Conservation (phyloP, 108 stramenopile species). For the Nitzschia putrida region DNA sequence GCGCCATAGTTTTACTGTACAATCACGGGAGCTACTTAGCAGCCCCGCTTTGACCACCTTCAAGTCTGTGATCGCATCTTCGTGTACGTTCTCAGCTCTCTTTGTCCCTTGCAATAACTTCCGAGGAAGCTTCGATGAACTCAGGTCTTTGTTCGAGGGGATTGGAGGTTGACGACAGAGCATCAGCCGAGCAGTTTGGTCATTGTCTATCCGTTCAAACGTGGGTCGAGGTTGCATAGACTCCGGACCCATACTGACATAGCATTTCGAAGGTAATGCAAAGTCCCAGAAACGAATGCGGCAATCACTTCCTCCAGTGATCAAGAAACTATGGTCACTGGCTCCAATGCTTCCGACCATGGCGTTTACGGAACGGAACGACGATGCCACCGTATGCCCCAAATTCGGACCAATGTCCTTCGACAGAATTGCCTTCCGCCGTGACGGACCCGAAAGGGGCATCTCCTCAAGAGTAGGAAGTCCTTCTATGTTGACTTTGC, state of each 20-base stretch:
- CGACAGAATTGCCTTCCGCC: conserved; percentile 30
- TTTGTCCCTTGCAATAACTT: conserved; percentile 45
- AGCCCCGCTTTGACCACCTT: conserved; percentile 62
- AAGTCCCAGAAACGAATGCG: conserved; percentile 92
- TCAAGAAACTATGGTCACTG: conserved; percentile 68
- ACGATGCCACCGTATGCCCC: conserved; percentile 4
- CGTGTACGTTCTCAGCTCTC: conserved; percentile 45
- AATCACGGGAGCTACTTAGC: conserved; percentile 70
- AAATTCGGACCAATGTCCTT: conserved; percentile 13
- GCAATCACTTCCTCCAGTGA: conserved; percentile 89
- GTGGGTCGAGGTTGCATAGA: conserved; percentile 63
- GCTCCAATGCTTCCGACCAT: conserved; percentile 80
- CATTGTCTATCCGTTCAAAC: conserved; percentile 66
- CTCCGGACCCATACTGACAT: conserved; percentile 70
- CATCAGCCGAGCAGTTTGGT: conserved; percentile 54
- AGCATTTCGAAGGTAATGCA: conserved; percentile 77
- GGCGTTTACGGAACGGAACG: conserved; percentile 56
- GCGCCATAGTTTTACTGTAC: conserved; percentile 77
- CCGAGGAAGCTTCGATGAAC: conserved; percentile 45
- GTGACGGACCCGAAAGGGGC: conserved; percentile 18
- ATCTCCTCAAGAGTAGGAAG: conserved; percentile 39
- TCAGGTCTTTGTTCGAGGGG: conserved; percentile 42
- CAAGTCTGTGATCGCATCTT: conserved; percentile 68
- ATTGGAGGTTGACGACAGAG: conserved; percentile 68
- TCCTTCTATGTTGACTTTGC: conserved; percentile 22